Percentiles rank a stretch among this genome's conserved stretches.
Conservation (phyloP, 1,139 yeast species). For the Saccharomycopsis hybrid region DNA sequence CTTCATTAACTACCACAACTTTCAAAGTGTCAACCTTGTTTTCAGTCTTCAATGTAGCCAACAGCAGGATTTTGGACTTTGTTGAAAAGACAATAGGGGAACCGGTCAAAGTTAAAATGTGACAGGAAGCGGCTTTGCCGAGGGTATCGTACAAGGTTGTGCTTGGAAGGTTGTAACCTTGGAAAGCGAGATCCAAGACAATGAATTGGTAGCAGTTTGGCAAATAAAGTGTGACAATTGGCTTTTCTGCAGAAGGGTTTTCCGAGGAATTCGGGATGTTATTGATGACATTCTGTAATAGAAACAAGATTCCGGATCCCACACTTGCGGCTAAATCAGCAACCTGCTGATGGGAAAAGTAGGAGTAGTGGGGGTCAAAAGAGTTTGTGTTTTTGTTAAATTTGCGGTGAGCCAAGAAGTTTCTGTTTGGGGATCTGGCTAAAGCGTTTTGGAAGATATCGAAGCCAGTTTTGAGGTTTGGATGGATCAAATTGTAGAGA, state of each 20-base stretch:
- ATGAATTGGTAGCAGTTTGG: conserved; percentile 46
- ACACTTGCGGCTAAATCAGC: background rate
- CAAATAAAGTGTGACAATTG: conserved; percentile 8
- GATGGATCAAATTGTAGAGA: conserved; percentile 33
- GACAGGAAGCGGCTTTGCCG: conserved; percentile 52
- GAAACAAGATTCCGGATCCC: background rate
- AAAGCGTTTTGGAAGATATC: conserved; percentile 34
- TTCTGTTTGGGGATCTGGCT: conserved; percentile 24
- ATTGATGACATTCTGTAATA: too few species aligned
- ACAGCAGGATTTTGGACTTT: conserved; percentile 40
- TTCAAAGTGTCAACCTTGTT: conserved; percentile 24
- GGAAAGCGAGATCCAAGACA: conserved; percentile 52
- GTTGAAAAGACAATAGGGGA: conserved; percentile 50
- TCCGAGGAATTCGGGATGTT: too few species aligned
- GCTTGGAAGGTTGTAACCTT: conserved; percentile 41
- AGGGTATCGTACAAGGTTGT: conserved; percentile 63
- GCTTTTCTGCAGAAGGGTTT: background rate
- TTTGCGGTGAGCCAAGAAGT: background rate
- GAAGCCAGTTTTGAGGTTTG: conserved; percentile 37
- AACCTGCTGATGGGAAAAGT: background rate
- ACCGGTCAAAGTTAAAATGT: conserved; percentile 50
- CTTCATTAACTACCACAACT: conserved; percentile 36
- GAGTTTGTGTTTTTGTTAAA: too few species aligned
- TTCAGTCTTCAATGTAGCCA: conserved; percentile 29
- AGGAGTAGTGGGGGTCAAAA: background rate